These are phyloP conservation scores for Acanthamoeba pearcei DNA, from an alignment of 208 protist species.

Conservation along the genomic window DNA sequence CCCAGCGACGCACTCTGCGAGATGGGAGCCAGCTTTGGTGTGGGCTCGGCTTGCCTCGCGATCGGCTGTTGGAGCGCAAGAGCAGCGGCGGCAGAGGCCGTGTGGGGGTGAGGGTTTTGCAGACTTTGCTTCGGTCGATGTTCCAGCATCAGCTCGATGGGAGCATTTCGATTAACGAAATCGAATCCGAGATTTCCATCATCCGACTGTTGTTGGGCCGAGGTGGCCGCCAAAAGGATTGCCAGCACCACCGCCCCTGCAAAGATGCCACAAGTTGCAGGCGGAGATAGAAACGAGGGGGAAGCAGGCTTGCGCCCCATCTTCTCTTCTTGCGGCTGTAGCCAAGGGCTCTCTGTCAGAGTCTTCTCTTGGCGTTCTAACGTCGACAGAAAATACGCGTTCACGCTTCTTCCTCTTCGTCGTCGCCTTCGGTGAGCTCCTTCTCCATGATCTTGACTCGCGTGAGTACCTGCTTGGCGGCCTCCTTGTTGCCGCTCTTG, in stretches of 20 bases:
- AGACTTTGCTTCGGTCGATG: neutral
- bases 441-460: constrained; percentile 75
- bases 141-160: neutral
- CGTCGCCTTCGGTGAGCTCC: constrained; percentile 58
- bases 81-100: neutral
- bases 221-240: neutral
- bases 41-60: neutral
- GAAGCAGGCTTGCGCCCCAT: constrained; percentile 28
- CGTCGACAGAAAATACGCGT: neutral
- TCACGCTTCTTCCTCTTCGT: constrained; percentile 12
- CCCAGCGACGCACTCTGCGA: neutral
- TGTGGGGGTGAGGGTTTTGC: constrained; percentile 23
- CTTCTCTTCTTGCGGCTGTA: neutral
- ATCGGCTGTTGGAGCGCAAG: neutral
- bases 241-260: neutral
- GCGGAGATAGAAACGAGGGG: neutral
- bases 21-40: neutral
- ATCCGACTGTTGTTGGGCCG: neutral
- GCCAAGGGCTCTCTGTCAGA: neutral
- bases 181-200: neutral
- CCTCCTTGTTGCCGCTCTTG: neutral
- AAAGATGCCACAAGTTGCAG: neutral
- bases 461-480: constrained; percentile 5
- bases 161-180: neutral
- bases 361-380: neutral